Evolutionary conservation across 768 basidiomycete genomes (phyloP).

Genomic region (Lactarius quietus): DNA sequence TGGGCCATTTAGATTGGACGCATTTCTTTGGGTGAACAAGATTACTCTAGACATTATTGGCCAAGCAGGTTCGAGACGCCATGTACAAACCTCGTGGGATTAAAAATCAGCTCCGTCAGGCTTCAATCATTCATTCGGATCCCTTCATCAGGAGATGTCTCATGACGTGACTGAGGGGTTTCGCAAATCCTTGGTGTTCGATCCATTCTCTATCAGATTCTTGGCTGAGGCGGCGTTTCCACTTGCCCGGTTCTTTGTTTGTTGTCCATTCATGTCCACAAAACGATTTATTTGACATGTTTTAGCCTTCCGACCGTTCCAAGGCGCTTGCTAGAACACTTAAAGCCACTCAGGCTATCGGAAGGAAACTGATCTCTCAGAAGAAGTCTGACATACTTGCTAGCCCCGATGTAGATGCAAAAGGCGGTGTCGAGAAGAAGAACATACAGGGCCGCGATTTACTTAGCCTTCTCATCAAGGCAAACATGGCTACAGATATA

Average conservation of each 20-base stretch:
- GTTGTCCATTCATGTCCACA: neutral
- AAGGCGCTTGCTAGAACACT: slow-evolving; percentile 8
- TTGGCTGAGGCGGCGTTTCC: slow-evolving; percentile 10
- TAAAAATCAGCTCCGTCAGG: neutral
- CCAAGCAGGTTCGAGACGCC: slow-evolving; percentile 11
- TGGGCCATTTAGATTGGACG: too few relatives aligned
- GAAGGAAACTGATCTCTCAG: slow-evolving; percentile 31
- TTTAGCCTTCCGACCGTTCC: too few relatives aligned
- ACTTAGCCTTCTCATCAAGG: slow-evolving; percentile 55
- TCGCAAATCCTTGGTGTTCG: too few relatives aligned
- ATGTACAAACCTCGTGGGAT: neutral
- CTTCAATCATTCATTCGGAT: slow-evolving; percentile 19
- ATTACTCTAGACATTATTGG: too few relatives aligned
- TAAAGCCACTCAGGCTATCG: slow-evolving; percentile 29
- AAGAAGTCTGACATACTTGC: slow-evolving; percentile 36
- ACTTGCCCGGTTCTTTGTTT: slow-evolving; percentile 13
- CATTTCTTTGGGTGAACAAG: too few relatives aligned
- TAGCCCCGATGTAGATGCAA: slow-evolving; percentile 28
- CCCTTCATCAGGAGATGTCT: slow-evolving; percentile 3
- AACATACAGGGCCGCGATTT: slow-evolving; percentile 57
- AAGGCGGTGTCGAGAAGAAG: too few relatives aligned
- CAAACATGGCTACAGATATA: slow-evolving; percentile 61
- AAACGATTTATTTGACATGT: neutral
- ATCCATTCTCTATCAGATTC: slow-evolving; percentile 8
- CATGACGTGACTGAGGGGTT: slow-evolving; percentile 15